A percentile compares a stretch with the other conserved stretches of the same genome.
Conservation (phyloP, 257 asterid species). For the Capsicum chinense region DNA sequence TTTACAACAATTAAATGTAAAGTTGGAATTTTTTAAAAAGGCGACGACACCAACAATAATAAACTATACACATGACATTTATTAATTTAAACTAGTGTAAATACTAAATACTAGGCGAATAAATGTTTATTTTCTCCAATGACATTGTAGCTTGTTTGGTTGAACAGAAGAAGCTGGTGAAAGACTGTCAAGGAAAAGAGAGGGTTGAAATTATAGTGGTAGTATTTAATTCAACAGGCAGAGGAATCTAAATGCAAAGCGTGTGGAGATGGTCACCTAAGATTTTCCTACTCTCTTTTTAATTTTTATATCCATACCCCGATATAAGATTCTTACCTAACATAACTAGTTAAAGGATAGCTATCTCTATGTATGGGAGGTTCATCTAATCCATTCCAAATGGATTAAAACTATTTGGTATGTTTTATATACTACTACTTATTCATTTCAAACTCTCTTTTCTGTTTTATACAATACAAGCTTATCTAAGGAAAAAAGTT, state of each 20-base stretch:
- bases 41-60: too few species aligned
- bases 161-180: background rate
- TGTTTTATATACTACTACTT: background rate
- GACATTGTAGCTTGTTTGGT: background rate
- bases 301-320: background rate
- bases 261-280: slow-evolving; percentile 21
- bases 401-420: background rate
- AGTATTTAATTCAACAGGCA: slow-evolving; percentile 1
- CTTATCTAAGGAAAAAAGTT: too few species aligned
- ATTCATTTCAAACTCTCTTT: too few species aligned
- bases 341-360: background rate
- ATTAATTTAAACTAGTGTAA: background rate
- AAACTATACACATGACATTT: background rate
- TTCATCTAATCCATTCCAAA: slow-evolving; percentile 6
- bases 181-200: background rate
- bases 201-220: background rate
- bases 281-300: background rate
- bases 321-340: background rate
- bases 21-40: too few species aligned
- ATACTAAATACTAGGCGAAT: too few species aligned
- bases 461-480: too few species aligned
- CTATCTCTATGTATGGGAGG: background rate
- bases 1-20: too few species aligned
- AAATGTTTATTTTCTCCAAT: background rate
- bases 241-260: slow-evolving; percentile 2